These are phyloP conservation scores for Colletotrichum sp. DNA, from an alignment of 2,329 filamentous ascomycete genomes.

Conservation along the genomic window DNA sequence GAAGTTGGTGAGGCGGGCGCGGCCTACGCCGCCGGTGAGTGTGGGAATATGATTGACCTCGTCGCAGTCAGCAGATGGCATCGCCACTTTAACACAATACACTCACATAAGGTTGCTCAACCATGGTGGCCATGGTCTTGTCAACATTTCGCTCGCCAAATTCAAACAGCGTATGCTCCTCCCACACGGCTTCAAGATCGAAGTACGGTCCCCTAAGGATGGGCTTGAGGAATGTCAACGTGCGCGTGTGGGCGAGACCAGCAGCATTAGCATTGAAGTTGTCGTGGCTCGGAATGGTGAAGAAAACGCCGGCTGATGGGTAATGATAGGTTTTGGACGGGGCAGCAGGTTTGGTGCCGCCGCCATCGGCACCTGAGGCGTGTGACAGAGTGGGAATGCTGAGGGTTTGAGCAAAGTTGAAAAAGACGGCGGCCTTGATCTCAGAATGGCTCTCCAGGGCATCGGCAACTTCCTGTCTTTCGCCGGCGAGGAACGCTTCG, in stretches of 20 bases:
- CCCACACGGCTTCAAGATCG: conserved; percentile 79
- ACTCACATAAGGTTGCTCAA: conserved; percentile 77
- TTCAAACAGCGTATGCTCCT: conserved; percentile 76
- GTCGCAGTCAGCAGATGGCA: neutral
- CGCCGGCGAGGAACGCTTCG: neutral
- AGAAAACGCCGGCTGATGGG: conserved; percentile 39
- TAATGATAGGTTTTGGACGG: conserved; percentile 44
- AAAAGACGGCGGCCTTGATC: conserved; percentile 15
- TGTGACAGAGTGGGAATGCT: conserved; percentile 4
- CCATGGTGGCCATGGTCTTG: conserved; percentile 83
- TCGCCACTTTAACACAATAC: neutral
- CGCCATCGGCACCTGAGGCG: neutral
- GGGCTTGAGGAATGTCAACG: conserved; percentile 68
- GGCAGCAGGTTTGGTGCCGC: neutral
- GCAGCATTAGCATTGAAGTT: conserved; percentile 60
- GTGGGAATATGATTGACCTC: conserved; percentile 26
- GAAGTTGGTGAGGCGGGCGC: conserved; percentile 66
- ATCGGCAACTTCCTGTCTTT: neutral
- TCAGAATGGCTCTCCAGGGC: neutral
- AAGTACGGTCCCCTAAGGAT: conserved; percentile 69
- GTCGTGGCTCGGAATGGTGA: conserved; percentile 52
- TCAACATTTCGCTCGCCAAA: conserved; percentile 73
- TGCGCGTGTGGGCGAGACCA: conserved; percentile 70
- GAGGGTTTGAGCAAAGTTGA: conserved; percentile 7
- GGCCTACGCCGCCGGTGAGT: conserved; percentile 73